Percentiles rank a stretch among this genome's conserved stretches.
Evolutionary conservation across 1,284 basidiomycete genomes (phyloP).

Genomic region (Dichomitus squalens): DNA sequence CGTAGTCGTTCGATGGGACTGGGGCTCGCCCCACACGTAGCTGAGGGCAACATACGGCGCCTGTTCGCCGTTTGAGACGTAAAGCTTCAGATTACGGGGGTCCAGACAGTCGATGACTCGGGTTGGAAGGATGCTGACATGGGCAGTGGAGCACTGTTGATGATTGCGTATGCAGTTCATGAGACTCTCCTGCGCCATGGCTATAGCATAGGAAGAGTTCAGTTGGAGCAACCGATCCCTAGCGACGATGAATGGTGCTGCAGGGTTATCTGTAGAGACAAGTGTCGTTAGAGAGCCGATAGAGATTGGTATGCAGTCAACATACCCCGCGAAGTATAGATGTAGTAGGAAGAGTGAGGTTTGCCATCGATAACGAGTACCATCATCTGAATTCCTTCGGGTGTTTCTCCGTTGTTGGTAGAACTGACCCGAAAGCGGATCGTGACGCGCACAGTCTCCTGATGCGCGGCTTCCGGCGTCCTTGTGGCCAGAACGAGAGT

Average conservation of each 20-base stretch:
- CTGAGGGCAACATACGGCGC: constrained; percentile 9
- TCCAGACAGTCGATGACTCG: constrained; percentile 10
- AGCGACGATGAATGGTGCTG: constrained; percentile 1
- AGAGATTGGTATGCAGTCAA: too few relatives aligned
- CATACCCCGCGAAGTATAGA: constrained; percentile 9
- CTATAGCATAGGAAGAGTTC: background rate
- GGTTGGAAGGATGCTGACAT: constrained; percentile 3
- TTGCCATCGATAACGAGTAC: constrained; percentile 4
- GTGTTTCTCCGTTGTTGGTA: background rate
- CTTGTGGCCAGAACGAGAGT: constrained; percentile 1
- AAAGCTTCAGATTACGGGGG: constrained; percentile 2
- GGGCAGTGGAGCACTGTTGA: constrained; percentile 5
- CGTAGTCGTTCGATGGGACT: constrained; percentile 6
- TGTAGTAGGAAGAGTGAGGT: constrained; percentile 12
- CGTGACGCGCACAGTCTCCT: constrained; percentile 2
- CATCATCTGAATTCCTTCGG: constrained; percentile 12
- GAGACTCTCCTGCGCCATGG: constrained; percentile 1
- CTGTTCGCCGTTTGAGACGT: background rate
- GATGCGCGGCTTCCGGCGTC: background rate
- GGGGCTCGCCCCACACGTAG: constrained; percentile 7
- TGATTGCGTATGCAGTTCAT: constrained; percentile 11
- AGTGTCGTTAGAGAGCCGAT: too few relatives aligned
- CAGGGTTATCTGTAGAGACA: background rate
- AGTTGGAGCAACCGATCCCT: background rate
- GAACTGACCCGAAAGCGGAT: constrained; percentile 9